Evolutionary conservation across 768 basidiomycete genomes (phyloP), one percentile per base, ranked within the genome.

Genomic region (Rubroboletus pulcherrimus): DNA sequence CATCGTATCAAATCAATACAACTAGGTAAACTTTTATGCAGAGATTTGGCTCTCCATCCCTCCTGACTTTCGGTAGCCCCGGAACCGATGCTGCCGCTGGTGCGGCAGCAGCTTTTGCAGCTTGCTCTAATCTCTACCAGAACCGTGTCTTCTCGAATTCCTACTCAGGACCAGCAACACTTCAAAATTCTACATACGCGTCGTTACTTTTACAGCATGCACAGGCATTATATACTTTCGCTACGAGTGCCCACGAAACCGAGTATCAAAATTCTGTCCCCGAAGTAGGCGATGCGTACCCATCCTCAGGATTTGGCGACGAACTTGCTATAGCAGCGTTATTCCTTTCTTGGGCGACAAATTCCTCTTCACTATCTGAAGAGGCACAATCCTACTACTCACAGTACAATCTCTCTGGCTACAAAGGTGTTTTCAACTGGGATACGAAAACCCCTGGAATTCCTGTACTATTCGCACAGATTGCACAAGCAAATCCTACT

Each of bases 31-130:
- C 17, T 30, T 3, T 41, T 19, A 3, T 42, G 35, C 5, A 21
- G 5, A 2, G 19, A 43, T 35, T 29, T 40, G 51, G 10, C 7
- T 45, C 43, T 53, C 1, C 24, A 19, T 21, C 19, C 29, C 3
- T 35, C 17, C 47, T 64, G 39, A 54, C 49, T 12, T 37, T 35
- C 8, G 37, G 14, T 45, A 77, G 82, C 50, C 92, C 94, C 0
- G 95, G 94, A 44, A 97, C 95, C 0, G 94, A 98, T 62, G 93
- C 83, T 17, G 91, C 90, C 11, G 91, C 94, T 0, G 81, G 83
- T 43, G 82, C 89, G 6, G 84, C 94, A 2, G 88, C 91, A 2
- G 93, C 95, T 15, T 94, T 97, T 66, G 81, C 94, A 12, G 82
- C 93, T 0, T 93, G 91, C 63, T 87, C 94, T 2, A 81, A 83